A percentile compares a stretch with the other conserved stretches of the same genome.
Evolutionary conservation across 2,329 filamentous ascomycete genomes (phyloP).

Genomic region (Fusarium sp.): DNA sequence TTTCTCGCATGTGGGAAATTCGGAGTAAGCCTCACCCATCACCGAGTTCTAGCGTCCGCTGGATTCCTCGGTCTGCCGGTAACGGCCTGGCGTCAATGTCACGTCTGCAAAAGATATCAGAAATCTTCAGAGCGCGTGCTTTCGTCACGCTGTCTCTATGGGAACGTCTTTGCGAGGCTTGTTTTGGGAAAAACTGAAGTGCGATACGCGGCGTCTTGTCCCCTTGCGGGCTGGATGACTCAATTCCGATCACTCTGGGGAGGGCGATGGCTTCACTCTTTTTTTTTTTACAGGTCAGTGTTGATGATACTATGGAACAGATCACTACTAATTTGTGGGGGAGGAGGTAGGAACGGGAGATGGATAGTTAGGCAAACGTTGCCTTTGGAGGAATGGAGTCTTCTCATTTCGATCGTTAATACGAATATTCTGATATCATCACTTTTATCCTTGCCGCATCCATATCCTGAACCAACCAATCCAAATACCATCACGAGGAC

Average conservation of each 20-base stretch:
- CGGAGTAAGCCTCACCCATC: slow-evolving; percentile 87
- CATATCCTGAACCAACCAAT: slow-evolving; percentile 1
- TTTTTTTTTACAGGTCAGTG: slow-evolving; percentile 50
- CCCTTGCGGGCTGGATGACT: slow-evolving; percentile 66
- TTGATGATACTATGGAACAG: slow-evolving; percentile 5
- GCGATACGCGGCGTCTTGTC: slow-evolving; percentile 86
- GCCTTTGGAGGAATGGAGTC: slow-evolving; percentile 27
- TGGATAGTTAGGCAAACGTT: not conserved
- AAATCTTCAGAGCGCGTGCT: slow-evolving; percentile 75
- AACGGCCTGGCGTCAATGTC: slow-evolving; percentile 84
- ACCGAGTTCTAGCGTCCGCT: slow-evolving; percentile 2
- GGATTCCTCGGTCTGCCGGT: slow-evolving; percentile 74
- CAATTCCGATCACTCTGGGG: slow-evolving; percentile 94
- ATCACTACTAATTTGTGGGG: slow-evolving; percentile 46
- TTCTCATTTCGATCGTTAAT: slow-evolving; percentile 41
- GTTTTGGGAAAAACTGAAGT: slow-evolving; percentile 79
- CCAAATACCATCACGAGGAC: slow-evolving; percentile 8
- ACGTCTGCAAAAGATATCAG: slow-evolving; percentile 93
- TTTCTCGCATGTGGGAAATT: slow-evolving; percentile 91
- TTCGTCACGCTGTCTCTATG: slow-evolving; percentile 70
- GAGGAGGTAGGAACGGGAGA: not conserved
- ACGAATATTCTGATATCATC: slow-evolving; percentile 23
- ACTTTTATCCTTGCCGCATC: slow-evolving; percentile 4
- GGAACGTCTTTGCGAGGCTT: slow-evolving; percentile 95
- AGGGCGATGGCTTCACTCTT: slow-evolving; percentile 71